Evolutionary conservation across 73 alveolate species (phyloP).

Genomic region (Durusdinium trenchii): DNA sequence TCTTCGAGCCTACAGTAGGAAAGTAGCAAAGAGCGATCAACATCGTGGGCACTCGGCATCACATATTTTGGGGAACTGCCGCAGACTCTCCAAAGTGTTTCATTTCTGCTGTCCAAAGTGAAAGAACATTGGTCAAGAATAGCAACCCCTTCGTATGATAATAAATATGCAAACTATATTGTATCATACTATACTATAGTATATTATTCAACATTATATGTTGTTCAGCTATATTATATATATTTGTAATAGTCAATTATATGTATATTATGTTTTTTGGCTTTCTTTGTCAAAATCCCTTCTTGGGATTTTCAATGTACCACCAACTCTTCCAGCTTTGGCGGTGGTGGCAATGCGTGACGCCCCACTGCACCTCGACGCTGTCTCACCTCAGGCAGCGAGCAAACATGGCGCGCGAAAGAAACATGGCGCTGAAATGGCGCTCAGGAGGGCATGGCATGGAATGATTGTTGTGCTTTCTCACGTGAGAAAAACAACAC

Average conservation of each 20-base stretch:
- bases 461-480: no score
- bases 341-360: slow-evolving; percentile 10
- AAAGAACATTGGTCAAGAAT: no score
- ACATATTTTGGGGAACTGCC: neutral
- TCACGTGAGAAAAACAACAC: no score
- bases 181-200: neutral
- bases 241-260: neutral
- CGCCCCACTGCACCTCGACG: slow-evolving; percentile 2
- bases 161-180: neutral
- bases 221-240: neutral
- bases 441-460: no score
- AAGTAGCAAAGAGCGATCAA: neutral
- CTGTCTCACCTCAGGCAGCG: neutral
- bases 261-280: neutral
- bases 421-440: no score
- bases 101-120: neutral
- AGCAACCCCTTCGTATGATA: no score
- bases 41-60: neutral
- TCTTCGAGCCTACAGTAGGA: no score
- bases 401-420: neutral
- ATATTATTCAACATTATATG: neutral
- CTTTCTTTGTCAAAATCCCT: neutral
- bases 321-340: neutral
- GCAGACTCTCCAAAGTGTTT: no score
- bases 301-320: neutral